Base-by-base conservation (phyloP, 176 grass and related monocot species). In the Carex pumila region DNA sequence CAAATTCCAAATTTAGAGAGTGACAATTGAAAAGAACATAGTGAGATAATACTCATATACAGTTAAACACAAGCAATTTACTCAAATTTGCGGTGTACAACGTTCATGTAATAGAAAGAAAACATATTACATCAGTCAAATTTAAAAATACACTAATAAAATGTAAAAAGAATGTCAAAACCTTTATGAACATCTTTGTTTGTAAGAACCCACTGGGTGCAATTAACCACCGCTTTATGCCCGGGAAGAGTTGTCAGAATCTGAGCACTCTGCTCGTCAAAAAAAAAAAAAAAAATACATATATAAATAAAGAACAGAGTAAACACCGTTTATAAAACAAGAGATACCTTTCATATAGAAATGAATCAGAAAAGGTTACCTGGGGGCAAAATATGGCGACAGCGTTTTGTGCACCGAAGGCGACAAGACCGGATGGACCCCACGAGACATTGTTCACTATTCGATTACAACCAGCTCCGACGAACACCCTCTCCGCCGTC, bases 381-480 rank as follows among this genome's bases (percentile, higher is more conserved):
- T 56, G 65, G 66, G 96, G 91, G 63, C 79, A 93, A 81, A 98
- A 98, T 71, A 98, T 86, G 61, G 93, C 89, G 85, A 98, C 96
- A 61, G 89, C 96, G 83, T 98, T 95, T 88, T 98, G 96, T 57
- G 93, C 84, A 63, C 96, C 93, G 70, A 98, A 98, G 80, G 96
- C 89, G 63, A 92, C 93, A 32, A 98, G 88, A 59, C 96, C 91
- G n/a, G 88, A 95, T 2, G 88, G 85, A 25, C 93, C 91, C 93
- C 91, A 93, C 12, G 91, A 98, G 54, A 98, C 91, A 81, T 98
- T 98, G 85, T 93, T 93, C 83, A 98, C 96, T n/a, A 98, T 88
- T 9, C 96, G 89, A 87, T 98, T 98, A 79, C 96, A 95, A 3
- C 96, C 96, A 12, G 91, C 89, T 80, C 92, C 88, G 2, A 98